Percentiles rank a stretch among this genome's conserved stretches.
Conservation (phyloP, 805 yeast genomes). For the Grigorovia humatica region DNA sequence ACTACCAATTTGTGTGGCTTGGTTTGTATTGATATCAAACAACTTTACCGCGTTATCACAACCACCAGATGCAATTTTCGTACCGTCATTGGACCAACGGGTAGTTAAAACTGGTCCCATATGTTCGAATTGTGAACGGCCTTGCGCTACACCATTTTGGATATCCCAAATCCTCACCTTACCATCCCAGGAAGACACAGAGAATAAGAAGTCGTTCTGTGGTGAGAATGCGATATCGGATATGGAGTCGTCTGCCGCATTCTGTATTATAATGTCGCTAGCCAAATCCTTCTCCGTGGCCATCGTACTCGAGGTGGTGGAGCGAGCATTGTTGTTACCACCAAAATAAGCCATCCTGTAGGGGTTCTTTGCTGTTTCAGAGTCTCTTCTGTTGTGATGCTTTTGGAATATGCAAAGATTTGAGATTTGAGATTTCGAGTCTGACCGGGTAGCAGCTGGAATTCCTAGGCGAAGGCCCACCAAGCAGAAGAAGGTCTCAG, state of each 20-base stretch:
- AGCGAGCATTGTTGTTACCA: constrained; percentile 1
- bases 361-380: background rate
- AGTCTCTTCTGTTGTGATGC: background rate
- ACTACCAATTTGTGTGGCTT: constrained; percentile 70
- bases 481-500: no score
- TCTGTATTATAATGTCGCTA: constrained; percentile 59
- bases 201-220: constrained; percentile 60
- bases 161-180: constrained; percentile 90
- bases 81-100: constrained; percentile 79
- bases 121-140: constrained; percentile 82
- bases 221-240: constrained; percentile 81
- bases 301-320: constrained; percentile 17
- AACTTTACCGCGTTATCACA: constrained; percentile 80
- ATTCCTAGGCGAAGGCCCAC: no score
- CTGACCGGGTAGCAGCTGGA: no score
- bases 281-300: constrained; percentile 35
- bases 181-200: constrained; percentile 90
- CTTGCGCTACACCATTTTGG: constrained; percentile 69
- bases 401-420: no score
- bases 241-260: constrained; percentile 88
- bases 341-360: background rate
- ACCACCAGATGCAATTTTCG: constrained; percentile 81
- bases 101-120: constrained; percentile 78
- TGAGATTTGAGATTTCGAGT: no score
- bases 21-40: constrained; percentile 76